Conservation (phyloP, 768 basidiomycete genomes). For the Tulasnella sp. region DNA sequence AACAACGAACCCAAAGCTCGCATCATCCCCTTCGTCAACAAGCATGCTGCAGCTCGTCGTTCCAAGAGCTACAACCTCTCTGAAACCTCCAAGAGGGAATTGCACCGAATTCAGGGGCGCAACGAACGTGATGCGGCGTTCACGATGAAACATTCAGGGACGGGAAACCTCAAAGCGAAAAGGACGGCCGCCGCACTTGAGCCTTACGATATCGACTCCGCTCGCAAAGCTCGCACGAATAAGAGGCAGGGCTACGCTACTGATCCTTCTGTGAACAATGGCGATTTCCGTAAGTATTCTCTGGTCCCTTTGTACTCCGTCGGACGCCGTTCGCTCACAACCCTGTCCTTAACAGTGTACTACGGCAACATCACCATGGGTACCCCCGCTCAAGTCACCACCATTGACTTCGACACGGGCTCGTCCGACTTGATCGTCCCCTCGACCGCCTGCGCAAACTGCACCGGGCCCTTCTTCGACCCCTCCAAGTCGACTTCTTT, state of each 20-base stretch:
- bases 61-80: not conserved
- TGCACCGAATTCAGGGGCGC: not conserved
- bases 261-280: not conserved
- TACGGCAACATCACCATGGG: not conserved
- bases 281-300: not conserved
- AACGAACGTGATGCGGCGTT: not conserved
- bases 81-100: not conserved
- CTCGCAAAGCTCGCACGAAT: not conserved
- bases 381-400: not conserved
- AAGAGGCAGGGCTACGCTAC: not conserved
- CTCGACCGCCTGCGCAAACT: not conserved
- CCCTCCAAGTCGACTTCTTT: not conserved
- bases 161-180: not conserved
- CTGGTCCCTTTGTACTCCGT: not conserved
- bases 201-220: not conserved
- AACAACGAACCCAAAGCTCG: not conserved
- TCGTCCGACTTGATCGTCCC: not conserved
- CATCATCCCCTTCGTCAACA: not conserved
- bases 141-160: not conserved
- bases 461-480: not conserved
- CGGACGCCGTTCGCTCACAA: not conserved
- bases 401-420: not conserved
- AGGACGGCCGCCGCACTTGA: not conserved
- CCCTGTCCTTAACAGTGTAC: not conserved
- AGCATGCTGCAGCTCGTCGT: not conserved